These are phyloP conservation scores for Xylaria nigripes DNA, from an alignment of 495 filamentous ascomycete genomes.

Conservation along the genomic window DNA sequence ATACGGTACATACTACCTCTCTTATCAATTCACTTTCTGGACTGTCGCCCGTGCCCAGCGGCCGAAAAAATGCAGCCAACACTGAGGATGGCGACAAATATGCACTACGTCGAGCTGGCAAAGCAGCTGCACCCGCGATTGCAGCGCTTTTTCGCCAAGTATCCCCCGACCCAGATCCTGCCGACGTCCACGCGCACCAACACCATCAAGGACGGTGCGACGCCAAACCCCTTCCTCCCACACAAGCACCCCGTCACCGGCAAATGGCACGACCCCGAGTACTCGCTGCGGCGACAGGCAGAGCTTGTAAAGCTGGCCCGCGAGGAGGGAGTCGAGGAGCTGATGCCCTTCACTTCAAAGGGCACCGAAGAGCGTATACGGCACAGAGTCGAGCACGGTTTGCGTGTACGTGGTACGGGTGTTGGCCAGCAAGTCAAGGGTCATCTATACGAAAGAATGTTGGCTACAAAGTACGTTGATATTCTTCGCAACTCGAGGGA, in stretches of 20 bases:
- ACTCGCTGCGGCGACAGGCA: constrained; percentile 78
- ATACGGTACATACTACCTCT: too few relatives aligned
- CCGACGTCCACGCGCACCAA: constrained; percentile 29
- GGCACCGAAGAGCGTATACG: constrained; percentile 58
- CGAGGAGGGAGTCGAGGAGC: constrained; percentile 70
- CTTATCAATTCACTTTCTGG: background rate
- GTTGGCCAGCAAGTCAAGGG: constrained; percentile 91
- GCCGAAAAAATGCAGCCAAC: background rate
- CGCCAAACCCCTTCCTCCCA: constrained; percentile 68
- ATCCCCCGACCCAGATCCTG: constrained; percentile 59
- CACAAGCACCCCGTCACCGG: constrained; percentile 62
- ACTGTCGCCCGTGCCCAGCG: background rate
- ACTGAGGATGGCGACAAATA: constrained; percentile 11
- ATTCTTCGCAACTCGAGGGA: background rate
- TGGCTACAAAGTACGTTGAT: constrained; percentile 60
- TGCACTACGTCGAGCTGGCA: constrained; percentile 52
- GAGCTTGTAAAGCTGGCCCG: constrained; percentile 83
- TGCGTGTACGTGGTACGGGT: constrained; percentile 82
- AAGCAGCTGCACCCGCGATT: constrained; percentile 62
- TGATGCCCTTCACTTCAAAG: constrained; percentile 74
- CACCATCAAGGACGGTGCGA: constrained; percentile 33
- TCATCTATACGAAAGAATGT: constrained; percentile 80
- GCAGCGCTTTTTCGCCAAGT: constrained; percentile 81
- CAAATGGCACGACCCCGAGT: constrained; percentile 70
- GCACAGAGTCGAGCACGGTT: constrained; percentile 60